A percentile compares a stretch with the other conserved stretches of the same genome.
Conservation (phyloP, 768 basidiomycete genomes). For the Suillus cothurnatus region DNA sequence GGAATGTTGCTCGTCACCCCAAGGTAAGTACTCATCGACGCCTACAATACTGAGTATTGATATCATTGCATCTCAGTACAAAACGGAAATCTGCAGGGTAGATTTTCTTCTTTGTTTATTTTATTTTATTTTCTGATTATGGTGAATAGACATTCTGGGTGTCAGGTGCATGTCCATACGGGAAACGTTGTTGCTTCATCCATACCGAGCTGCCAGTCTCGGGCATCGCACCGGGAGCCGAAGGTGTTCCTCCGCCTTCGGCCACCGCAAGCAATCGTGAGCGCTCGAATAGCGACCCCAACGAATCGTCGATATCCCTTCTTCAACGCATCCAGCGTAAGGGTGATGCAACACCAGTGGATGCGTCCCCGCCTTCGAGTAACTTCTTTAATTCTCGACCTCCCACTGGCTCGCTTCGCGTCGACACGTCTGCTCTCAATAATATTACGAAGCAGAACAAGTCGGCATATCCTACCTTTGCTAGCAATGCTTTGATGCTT, state of each 20-base stretch:
- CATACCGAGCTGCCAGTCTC: slow-evolving; percentile 80
- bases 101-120: slow-evolving; percentile 23
- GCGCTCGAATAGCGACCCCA: slow-evolving; percentile 80
- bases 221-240: slow-evolving; percentile 57
- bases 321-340: slow-evolving; percentile 76
- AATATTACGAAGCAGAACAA: slow-evolving; percentile 74
- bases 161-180: slow-evolving; percentile 90
- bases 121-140: slow-evolving; percentile 11
- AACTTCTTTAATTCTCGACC: slow-evolving; percentile 62
- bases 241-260: slow-evolving; percentile 54
- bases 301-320: slow-evolving; percentile 69
- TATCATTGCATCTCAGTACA: slow-evolving; percentile 57
- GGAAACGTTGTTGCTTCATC: slow-evolving; percentile 92
- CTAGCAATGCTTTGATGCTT: slow-evolving; percentile 52
- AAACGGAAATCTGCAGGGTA: slow-evolving; percentile 92
- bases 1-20: slow-evolving; percentile 83
- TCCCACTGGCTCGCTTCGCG: slow-evolving; percentile 68
- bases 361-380: slow-evolving; percentile 43
- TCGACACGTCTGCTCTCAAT: slow-evolving; percentile 71
- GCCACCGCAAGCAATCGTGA: slow-evolving; percentile 58
- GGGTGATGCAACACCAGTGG: slow-evolving; percentile 60
- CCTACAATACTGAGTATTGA: slow-evolving; percentile 9
- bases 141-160: slow-evolving; percentile 83
- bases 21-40: slow-evolving; percentile 55
- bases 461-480: slow-evolving; percentile 73